These are phyloP conservation scores for Mycena floridula DNA, from an alignment of 768 basidiomycete species.

Conservation along the genomic window DNA sequence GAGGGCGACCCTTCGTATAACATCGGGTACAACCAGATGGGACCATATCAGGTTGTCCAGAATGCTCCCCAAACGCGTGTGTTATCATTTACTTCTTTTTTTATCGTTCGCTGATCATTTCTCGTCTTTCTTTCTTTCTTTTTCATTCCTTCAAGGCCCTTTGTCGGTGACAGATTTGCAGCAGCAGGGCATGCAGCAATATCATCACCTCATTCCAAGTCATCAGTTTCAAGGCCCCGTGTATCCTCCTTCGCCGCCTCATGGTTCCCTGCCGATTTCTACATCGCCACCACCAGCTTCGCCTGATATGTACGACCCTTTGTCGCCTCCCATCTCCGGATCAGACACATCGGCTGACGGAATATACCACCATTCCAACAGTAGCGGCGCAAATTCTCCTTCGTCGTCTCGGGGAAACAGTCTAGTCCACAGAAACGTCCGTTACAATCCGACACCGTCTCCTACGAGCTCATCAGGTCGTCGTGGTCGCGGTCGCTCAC, in stretches of 20 bases:
- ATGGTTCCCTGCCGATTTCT: slow-evolving; percentile 60
- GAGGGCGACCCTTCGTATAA: slow-evolving; percentile 53
- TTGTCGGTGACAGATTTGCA: slow-evolving; percentile 63
- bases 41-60: slow-evolving; percentile 51
- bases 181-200: slow-evolving; percentile 39
- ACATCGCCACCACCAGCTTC: slow-evolving; percentile 72
- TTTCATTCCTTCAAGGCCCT: slow-evolving; percentile 57
- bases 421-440: slow-evolving; percentile 66
- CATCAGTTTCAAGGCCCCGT: slow-evolving; percentile 61
- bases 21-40: slow-evolving; percentile 50
- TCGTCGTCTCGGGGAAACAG: slow-evolving; percentile 71
- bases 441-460: slow-evolving; percentile 81
- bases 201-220: slow-evolving; percentile 59
- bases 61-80: slow-evolving; percentile 63
- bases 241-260: slow-evolving; percentile 56
- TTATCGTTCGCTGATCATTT: slow-evolving; percentile 65
- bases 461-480: slow-evolving; percentile 69
- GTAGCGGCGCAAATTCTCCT: slow-evolving; percentile 72
- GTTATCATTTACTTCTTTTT: slow-evolving; percentile 30
- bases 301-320: slow-evolving; percentile 76
- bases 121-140: slow-evolving; percentile 44
- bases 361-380: slow-evolving; percentile 75
- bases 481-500: slow-evolving; percentile 63
- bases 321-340: slow-evolving; percentile 83
- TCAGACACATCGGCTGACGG: slow-evolving; percentile 87